phyloP scores from a whole-genome alignment of 73 alveolate species.

The Halteria grandinella region DNA sequence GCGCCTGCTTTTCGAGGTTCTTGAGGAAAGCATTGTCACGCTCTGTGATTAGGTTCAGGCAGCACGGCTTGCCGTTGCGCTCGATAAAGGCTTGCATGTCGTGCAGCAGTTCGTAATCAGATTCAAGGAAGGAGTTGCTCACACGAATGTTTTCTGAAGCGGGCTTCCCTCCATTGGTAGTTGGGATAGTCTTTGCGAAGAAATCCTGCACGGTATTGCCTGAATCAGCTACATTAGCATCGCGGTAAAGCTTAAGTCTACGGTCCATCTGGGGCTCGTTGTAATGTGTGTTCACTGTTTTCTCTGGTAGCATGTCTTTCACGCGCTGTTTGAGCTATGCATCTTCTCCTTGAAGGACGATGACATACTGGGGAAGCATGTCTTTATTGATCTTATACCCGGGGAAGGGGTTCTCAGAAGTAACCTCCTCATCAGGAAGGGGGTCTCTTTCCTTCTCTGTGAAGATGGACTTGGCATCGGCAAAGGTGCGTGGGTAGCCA shows the following conservation, averaged over 20 bases:
- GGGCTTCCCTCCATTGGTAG: too few relatives aligned
- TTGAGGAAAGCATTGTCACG: slow-evolving; percentile 55
- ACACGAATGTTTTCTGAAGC: too few relatives aligned
- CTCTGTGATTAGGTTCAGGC: slow-evolving; percentile 69
- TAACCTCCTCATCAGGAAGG: slow-evolving; percentile 21
- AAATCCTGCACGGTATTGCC: slow-evolving; percentile 71
- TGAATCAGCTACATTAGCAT: slow-evolving; percentile 71
- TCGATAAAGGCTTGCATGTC: slow-evolving; percentile 66
- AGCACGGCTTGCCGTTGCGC: slow-evolving; percentile 69
- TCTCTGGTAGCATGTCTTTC: slow-evolving; percentile 70
- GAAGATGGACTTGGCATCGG: slow-evolving; percentile 75
- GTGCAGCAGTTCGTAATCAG: too few relatives aligned
- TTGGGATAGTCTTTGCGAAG: too few relatives aligned
- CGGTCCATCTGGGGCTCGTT: slow-evolving; percentile 73
- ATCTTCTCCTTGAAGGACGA: slow-evolving; percentile 60
- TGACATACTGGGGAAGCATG: slow-evolving; percentile 8
- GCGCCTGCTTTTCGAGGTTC: slow-evolving; percentile 37
- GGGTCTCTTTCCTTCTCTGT: slow-evolving; percentile 61
- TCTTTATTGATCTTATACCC: slow-evolving; percentile 1
- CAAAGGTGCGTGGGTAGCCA: slow-evolving; percentile 79
- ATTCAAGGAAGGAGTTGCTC: too few relatives aligned
- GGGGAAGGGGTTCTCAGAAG: not conserved
- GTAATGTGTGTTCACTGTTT: slow-evolving; percentile 46
- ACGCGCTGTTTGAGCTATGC: slow-evolving; percentile 68
- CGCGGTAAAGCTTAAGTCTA: slow-evolving; percentile 73